These are phyloP conservation scores for Sarocladiaceae sp. DNA, from an alignment of 2,329 filamentous ascomycete genomes.

Conservation along the genomic window DNA sequence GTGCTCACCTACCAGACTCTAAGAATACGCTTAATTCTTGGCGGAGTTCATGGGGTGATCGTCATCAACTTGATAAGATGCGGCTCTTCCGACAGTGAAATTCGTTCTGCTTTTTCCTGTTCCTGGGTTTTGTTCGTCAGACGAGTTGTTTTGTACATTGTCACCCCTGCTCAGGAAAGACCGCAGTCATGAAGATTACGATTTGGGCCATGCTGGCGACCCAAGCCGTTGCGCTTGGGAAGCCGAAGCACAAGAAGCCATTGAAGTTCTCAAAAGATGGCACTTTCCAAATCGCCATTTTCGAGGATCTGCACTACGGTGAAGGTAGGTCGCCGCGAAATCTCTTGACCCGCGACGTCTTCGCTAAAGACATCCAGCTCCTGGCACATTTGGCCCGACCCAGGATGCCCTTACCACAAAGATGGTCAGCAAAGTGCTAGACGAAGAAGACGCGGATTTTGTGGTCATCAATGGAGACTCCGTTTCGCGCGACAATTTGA, in stretches of 20 bases:
- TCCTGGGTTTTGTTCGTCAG: too few relatives aligned
- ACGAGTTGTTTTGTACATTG: too few relatives aligned
- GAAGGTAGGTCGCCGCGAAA: neutral
- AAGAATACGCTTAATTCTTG: neutral
- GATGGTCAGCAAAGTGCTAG: constrained; percentile 9
- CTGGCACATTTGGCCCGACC: constrained; percentile 12
- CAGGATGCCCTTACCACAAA: constrained; percentile 14
- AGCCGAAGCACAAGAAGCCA: neutral
- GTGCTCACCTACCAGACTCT: neutral
- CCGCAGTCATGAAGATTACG: neutral
- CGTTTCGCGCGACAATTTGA: constrained; percentile 49
- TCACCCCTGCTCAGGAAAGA: too few relatives aligned
- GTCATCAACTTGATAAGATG: neutral
- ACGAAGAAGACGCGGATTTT: constrained; percentile 26
- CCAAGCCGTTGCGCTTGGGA: neutral
- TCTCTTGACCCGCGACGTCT: neutral
- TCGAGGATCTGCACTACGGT: constrained; percentile 9
- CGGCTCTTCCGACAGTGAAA: neutral
- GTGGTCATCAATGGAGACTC: constrained; percentile 55
- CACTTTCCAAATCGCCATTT: constrained; percentile 3
- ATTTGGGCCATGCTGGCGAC: neutral
- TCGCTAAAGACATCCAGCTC: constrained; percentile 6
- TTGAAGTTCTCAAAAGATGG: constrained; percentile 6
- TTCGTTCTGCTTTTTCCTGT: too few relatives aligned
- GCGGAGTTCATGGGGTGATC: neutral